Percentiles rank a stretch among this genome's conserved stretches.
Conservation (phyloP, 2,329 filamentous ascomycete species). For the Ophiosphaerella korrae region DNA sequence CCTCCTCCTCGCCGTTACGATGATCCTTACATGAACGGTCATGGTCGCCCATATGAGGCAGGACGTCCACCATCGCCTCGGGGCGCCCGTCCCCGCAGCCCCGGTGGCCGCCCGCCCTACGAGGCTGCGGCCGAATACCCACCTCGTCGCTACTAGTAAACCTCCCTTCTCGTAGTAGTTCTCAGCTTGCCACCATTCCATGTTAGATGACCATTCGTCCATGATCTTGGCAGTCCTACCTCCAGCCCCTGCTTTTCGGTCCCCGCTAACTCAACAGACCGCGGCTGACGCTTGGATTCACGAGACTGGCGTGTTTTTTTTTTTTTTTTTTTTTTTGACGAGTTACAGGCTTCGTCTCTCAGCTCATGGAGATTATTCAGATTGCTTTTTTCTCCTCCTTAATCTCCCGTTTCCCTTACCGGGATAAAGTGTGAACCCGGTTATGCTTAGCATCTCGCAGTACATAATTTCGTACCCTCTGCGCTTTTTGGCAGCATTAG, state of each 20-base stretch:
- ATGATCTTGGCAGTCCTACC: not conserved
- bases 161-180: not conserved
- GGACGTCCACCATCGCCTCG: conserved; percentile 52
- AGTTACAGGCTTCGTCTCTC: too few relatives aligned
- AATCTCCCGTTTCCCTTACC: too few relatives aligned
- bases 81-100: conserved; percentile 50
- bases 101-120: conserved; percentile 66
- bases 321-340: too few relatives aligned
- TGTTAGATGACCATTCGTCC: not conserved
- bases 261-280: not conserved
- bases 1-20: conserved; percentile 61
- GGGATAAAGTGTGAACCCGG: too few relatives aligned
- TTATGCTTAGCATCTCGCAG: too few relatives aligned
- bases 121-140: conserved; percentile 52
- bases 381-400: too few relatives aligned
- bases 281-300: not conserved
- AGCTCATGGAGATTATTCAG: too few relatives aligned
- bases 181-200: not conserved
- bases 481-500: too few relatives aligned
- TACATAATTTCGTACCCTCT: too few relatives aligned
- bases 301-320: too few relatives aligned
- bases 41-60: conserved; percentile 60
- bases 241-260: not conserved
- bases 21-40: conserved; percentile 65
- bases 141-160: conserved; percentile 43